phyloP scores from a whole-genome alignment of 2,329 filamentous ascomycete genomes.

The Colletotrichum tanaceti region DNA sequence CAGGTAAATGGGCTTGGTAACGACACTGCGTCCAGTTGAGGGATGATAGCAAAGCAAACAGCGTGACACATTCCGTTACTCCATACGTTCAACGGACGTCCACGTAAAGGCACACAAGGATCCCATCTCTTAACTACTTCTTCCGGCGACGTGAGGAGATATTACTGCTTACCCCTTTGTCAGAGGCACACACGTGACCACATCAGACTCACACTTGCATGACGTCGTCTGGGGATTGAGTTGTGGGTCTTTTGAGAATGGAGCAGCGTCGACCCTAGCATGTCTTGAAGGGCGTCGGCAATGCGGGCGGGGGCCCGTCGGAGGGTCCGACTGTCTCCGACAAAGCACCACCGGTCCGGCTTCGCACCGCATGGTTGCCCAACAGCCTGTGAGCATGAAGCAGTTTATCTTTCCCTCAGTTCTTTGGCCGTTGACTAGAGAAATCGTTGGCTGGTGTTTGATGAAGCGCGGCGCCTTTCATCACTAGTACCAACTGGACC shows the following conservation, averaged over 20 bases:
- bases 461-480: constrained; percentile 28
- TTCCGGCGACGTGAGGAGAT: background rate
- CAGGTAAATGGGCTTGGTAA: background rate
- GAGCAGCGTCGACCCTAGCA: constrained; percentile 36
- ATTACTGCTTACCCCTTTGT: background rate
- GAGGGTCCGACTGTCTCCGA: constrained; percentile 37
- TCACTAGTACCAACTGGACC: constrained; percentile 17
- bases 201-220: constrained; percentile 33
- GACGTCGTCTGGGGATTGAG: constrained; percentile 36
- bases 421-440: background rate
- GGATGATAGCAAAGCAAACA: background rate
- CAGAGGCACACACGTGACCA: too few relatives aligned
- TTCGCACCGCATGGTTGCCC: background rate
- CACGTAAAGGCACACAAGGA: too few relatives aligned
- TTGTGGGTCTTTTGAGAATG: constrained; percentile 20
- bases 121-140: too few relatives aligned
- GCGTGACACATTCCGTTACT: too few relatives aligned
- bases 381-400: constrained; percentile 5
- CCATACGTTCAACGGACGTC: too few relatives aligned
- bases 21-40: background rate
- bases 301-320: constrained; percentile 27
- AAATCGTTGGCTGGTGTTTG: constrained; percentile 1
- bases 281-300: constrained; percentile 26
- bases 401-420: background rate
- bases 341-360: background rate